A percentile compares a stretch with the other conserved stretches of the same genome.
These are phyloP conservation scores for Alternaria burnsii DNA, from an alignment of 2,329 filamentous ascomycete genomes.

Conservation along the genomic window DNA sequence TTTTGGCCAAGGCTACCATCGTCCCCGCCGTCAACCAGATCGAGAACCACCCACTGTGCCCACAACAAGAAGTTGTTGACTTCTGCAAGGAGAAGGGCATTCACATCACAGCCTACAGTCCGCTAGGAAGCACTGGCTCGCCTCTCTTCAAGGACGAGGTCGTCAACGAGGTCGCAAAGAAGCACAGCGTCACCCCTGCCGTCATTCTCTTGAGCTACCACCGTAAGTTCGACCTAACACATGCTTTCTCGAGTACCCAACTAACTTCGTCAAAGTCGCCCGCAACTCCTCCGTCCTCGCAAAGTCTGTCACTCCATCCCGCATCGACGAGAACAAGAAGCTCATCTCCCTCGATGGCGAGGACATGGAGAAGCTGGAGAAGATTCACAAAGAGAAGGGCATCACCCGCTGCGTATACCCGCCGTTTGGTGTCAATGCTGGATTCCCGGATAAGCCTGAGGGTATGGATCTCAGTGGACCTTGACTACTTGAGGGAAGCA, in stretches of 20 bases:
- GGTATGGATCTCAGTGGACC: conserved; percentile 47
- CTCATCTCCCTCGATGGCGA: conserved; percentile 70
- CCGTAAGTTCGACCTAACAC: conserved; percentile 58
- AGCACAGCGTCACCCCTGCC: conserved; percentile 58
- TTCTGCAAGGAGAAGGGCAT: conserved; percentile 74
- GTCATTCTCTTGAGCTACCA: conserved; percentile 76
- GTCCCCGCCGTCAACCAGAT: conserved; percentile 75
- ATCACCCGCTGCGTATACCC: conserved; percentile 59
- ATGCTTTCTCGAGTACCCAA: background rate
- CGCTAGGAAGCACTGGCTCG: conserved; percentile 59
- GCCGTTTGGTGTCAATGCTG: conserved; percentile 58
- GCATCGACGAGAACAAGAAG: conserved; percentile 75
- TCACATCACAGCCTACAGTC: conserved; percentile 74
- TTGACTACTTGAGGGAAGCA: conserved; percentile 25
- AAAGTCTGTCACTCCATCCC: conserved; percentile 73
- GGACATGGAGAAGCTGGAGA: conserved; percentile 65
- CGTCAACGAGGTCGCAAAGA: conserved; percentile 59
- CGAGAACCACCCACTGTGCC: conserved; percentile 75
- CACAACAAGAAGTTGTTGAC: conserved; percentile 76
- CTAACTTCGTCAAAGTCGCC: conserved; percentile 61
- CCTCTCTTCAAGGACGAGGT: conserved; percentile 59
- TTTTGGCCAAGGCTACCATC: conserved; percentile 67
- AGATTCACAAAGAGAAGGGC: conserved; percentile 58
- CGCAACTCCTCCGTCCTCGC: conserved; percentile 75
- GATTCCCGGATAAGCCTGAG: conserved; percentile 59